A percentile compares a stretch with the other conserved stretches of the same genome.
These are phyloP conservation scores for Pyrus hybrid DNA, from an alignment of 331 rosid genomes.

Conservation along the genomic window DNA sequence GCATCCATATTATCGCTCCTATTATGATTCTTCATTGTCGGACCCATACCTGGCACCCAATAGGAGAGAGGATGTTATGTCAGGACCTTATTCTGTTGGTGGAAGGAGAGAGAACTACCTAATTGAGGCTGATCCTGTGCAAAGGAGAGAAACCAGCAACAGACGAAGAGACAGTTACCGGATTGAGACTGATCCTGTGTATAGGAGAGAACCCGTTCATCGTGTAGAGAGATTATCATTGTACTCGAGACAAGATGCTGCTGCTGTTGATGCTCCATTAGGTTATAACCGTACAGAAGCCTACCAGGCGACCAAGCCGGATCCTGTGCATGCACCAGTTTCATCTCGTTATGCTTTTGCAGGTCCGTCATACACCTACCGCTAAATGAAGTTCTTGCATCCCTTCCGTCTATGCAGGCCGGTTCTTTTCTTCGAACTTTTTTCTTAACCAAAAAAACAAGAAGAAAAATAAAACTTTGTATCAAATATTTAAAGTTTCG, in stretches of 20 bases:
- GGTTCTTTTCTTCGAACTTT: not conserved
- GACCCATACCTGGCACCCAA: constrained; percentile 36
- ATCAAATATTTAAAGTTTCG: not conserved
- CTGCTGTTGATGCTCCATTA: constrained; percentile 42
- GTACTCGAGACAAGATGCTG: constrained; percentile 31
- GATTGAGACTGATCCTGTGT: constrained; percentile 32
- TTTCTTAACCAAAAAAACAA: not conserved
- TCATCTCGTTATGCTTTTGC: constrained; percentile 68
- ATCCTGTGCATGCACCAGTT: constrained; percentile 29
- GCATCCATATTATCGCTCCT: constrained; percentile 30
- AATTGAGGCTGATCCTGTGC: constrained; percentile 32
- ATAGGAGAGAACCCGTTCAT: constrained; percentile 31
- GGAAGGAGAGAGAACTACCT: constrained; percentile 20
- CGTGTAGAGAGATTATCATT: constrained; percentile 35
- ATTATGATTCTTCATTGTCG: constrained; percentile 26
- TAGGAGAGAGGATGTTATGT: constrained; percentile 50
- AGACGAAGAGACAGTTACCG: constrained; percentile 16
- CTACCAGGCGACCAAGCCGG: constrained; percentile 24
- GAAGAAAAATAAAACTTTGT: not conserved
- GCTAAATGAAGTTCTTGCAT: constrained; percentile 16
- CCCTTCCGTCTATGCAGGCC: not conserved
- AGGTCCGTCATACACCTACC: constrained; percentile 44
- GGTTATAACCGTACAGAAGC: constrained; percentile 28
- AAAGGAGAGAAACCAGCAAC: constrained; percentile 32
- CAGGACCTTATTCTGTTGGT: constrained; percentile 29